phyloP scores from a whole-genome alignment of 1,284 basidiomycete species.

The Boletus hoseneyae region DNA sequence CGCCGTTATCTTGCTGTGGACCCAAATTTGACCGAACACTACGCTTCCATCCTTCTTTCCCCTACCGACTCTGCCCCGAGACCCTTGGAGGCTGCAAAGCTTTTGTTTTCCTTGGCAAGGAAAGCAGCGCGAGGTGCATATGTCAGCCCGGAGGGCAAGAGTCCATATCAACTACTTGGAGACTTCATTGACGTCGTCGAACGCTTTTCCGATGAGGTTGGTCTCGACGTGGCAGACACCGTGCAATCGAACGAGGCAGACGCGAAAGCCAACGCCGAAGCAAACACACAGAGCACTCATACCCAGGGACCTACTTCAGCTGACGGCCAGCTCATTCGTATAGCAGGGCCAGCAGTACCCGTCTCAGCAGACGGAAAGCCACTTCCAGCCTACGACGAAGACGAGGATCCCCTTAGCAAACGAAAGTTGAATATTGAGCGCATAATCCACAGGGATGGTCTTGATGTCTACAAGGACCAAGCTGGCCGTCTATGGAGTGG shows the following conservation, averaged over 20 bases:
- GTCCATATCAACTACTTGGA: constrained; percentile 89
- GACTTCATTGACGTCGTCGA: constrained; percentile 95
- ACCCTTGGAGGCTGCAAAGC: constrained; percentile 91
- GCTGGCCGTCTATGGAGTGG: constrained; percentile 96
- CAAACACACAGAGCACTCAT: constrained; percentile 35
- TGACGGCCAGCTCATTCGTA: constrained; percentile 66
- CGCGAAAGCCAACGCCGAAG: constrained; percentile 43
- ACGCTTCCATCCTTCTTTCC: constrained; percentile 74
- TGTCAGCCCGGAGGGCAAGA: constrained; percentile 89
- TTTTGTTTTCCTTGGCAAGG: constrained; percentile 80
- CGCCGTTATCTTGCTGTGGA: constrained; percentile 88
- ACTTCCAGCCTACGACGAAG: constrained; percentile 63
- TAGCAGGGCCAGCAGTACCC: constrained; percentile 67
- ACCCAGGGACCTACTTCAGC: constrained; percentile 47
- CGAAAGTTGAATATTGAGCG: constrained; percentile 84
- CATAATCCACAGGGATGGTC: constrained; percentile 83
- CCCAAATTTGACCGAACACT: constrained; percentile 82
- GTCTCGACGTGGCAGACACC: constrained; percentile 81
- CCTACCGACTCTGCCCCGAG: constrained; percentile 65
- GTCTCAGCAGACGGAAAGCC: constrained; percentile 50
- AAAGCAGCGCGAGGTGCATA: constrained; percentile 84
- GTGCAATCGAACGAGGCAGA: constrained; percentile 48
- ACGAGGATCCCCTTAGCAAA: constrained; percentile 74
- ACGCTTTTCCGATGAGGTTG: constrained; percentile 88
- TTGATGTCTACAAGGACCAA: constrained; percentile 92